phyloP scores from a whole-genome alignment of 345 rosid species.

The sweet orange (Citrus sinensis) region DNA sequence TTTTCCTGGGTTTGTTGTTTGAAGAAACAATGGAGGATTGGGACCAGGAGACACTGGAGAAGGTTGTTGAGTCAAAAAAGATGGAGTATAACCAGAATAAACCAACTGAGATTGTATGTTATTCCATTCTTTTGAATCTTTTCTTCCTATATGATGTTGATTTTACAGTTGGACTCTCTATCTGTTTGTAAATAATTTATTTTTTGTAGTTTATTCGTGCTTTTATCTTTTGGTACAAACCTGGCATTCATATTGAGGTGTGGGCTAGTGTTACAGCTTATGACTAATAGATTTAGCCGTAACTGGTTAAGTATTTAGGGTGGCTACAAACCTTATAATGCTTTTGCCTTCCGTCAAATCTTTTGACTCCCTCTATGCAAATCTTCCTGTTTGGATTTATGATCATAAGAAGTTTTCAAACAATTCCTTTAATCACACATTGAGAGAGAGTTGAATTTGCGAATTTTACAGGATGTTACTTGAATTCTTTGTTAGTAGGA shows the following conservation, averaged over 20 bases:
- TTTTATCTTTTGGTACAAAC: neutral
- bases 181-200: neutral
- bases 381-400: neutral
- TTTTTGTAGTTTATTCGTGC: neutral
- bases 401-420: neutral
- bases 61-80: conserved; percentile 86
- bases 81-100: conserved; percentile 81
- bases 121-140: conserved; percentile 5
- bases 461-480: neutral
- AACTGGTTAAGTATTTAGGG: neutral
- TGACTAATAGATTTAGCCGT: neutral
- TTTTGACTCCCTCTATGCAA: neutral
- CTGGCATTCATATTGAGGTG: neutral
- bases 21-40: conserved; percentile 87
- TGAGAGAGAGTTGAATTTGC: neutral
- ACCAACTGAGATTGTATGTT: conserved; percentile 88
- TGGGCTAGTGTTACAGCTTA: neutral
- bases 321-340: neutral
- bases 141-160: neutral
- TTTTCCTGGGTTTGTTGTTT: conserved; percentile 12
- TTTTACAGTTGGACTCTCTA: neutral
- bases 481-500: neutral
- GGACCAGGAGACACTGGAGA: conserved; percentile 95
- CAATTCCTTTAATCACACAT: neutral
- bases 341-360: neutral